Evolutionary conservation across 2,329 filamentous ascomycete species (phyloP).

Genomic region (Pseudogymnoascus sp.): DNA sequence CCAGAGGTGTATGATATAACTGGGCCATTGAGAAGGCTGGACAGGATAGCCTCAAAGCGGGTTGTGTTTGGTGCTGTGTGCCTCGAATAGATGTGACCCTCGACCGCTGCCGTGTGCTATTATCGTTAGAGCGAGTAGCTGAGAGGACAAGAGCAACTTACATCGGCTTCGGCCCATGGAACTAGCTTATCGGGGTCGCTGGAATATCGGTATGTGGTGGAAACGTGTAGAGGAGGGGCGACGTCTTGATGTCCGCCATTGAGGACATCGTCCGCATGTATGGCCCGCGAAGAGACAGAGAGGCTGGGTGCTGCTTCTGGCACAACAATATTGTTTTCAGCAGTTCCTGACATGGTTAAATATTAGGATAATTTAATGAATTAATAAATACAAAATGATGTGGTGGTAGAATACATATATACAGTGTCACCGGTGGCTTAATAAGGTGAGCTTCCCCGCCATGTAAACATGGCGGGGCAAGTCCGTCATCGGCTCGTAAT

Average conservation of each 20-base stretch:
- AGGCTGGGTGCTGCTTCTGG: background rate
- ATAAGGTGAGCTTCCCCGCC: background rate
- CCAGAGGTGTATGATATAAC: slow-evolving; percentile 75
- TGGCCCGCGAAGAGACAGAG: slow-evolving; percentile 59
- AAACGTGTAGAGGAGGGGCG: slow-evolving; percentile 81
- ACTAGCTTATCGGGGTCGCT: slow-evolving; percentile 58
- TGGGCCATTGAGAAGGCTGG: slow-evolving; percentile 61
- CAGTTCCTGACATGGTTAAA: background rate
- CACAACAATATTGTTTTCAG: background rate
- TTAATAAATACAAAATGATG: background rate
- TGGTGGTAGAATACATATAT: background rate
- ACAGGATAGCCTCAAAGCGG: slow-evolving; percentile 76
- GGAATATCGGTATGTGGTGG: slow-evolving; percentile 82
- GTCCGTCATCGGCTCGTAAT: slow-evolving; percentile 7
- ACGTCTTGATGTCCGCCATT: slow-evolving; percentile 64
- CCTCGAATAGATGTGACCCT: slow-evolving; percentile 78
- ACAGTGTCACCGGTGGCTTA: background rate
- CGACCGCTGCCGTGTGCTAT: slow-evolving; percentile 23
- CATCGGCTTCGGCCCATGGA: slow-evolving; percentile 45
- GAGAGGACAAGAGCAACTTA: slow-evolving; percentile 31
- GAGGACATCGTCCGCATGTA: slow-evolving; percentile 75
- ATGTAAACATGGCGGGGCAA: background rate
- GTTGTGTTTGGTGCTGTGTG: slow-evolving; percentile 69
- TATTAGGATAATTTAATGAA: background rate
- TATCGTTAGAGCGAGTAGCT: background rate